Evolutionary conservation across 192 early-diverging fungal species (phyloP).

Genomic region (Gigaspora rosea): DNA sequence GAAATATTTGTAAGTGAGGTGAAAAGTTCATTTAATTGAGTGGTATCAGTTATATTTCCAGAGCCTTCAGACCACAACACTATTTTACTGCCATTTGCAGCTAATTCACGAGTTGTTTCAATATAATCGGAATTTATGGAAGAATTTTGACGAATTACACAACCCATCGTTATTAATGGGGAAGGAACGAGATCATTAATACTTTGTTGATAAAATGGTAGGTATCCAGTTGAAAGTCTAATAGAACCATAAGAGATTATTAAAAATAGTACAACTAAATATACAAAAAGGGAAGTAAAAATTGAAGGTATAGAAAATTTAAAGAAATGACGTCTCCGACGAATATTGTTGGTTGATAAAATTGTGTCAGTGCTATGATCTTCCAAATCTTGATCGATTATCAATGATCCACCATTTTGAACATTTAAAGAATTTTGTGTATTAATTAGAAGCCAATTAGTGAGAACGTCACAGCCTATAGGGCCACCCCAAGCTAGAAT

Average conservation of each 20-base stretch:
- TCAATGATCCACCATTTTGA: not conserved
- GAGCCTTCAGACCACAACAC: constrained; percentile 40
- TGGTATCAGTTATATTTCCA: not conserved
- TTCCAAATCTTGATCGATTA: not conserved
- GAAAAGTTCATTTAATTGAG: not conserved
- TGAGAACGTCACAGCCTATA: not conserved
- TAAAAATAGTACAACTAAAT: constrained; percentile 1
- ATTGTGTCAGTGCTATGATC: not conserved
- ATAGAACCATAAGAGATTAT: constrained; percentile 18
- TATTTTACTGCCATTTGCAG: constrained; percentile 36
- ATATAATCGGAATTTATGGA: not conserved
- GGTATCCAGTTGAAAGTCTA: not conserved
- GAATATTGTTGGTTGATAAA: not conserved
- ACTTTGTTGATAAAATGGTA: constrained; percentile 23
- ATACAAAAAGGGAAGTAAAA: not conserved
- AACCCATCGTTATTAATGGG: constrained; percentile 15
- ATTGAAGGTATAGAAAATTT: not conserved
- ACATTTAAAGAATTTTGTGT: too few relatives aligned
- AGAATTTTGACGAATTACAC: not conserved
- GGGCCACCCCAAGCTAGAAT: constrained; percentile 16
- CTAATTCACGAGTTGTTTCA: constrained; percentile 35
- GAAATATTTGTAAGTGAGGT: constrained; percentile 36
- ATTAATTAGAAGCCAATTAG: not conserved
- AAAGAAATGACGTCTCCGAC: not conserved
- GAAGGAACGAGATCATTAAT: not conserved